phyloP scores from a whole-genome alignment of 2,329 filamentous ascomycete genomes.

The Aspergillus sojae region DNA sequence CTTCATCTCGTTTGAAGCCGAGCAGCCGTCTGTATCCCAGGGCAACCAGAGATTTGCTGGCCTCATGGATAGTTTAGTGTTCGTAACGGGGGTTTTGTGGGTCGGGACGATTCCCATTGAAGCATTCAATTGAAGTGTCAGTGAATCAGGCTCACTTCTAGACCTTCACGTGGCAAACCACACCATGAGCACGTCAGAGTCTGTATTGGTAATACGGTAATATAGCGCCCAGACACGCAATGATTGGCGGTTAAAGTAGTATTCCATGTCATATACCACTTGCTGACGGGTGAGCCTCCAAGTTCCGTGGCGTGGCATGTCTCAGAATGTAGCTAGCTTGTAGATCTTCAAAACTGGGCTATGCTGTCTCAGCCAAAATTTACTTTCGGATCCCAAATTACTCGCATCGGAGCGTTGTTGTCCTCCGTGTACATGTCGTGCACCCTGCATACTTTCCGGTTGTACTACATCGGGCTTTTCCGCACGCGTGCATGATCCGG shows the following conservation, averaged over 20 bases:
- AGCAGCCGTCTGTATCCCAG: background rate
- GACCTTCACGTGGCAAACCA: background rate
- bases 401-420: background rate
- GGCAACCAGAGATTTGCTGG: background rate
- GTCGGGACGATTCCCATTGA: background rate
- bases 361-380: no score
- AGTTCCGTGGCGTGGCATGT: no score
- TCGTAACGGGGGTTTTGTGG: background rate
- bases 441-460: no score
- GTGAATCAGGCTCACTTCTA: no score
- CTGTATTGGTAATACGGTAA: background rate
- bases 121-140: background rate
- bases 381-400: background rate
- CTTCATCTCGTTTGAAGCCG: background rate
- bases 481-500: no score
- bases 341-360: background rate
- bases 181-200: background rate
- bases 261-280: background rate
- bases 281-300: background rate
- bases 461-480: no score
- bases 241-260: background rate
- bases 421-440: background rate
- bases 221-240: rapidly evolving
- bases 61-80: background rate
- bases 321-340: background rate